phyloP scores from a whole-genome alignment of 2,329 filamentous ascomycete genomes.

The Aspergillus pseudotamarii region DNA sequence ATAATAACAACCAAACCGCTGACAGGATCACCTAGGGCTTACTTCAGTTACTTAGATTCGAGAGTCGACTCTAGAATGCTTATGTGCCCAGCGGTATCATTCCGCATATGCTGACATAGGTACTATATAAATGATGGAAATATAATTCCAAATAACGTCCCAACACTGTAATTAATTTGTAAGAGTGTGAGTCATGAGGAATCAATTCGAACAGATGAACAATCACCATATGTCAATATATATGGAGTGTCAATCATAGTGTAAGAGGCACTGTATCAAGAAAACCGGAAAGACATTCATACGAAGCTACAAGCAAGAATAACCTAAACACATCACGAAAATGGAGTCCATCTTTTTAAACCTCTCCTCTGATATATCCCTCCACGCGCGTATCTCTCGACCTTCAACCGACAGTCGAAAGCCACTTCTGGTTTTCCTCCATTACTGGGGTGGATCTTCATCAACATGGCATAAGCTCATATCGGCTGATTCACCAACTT shows the following conservation, averaged over 20 bases:
- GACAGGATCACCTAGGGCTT: too few relatives aligned
- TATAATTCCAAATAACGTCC: background rate
- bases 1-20: background rate
- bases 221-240: background rate
- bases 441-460: conserved; percentile 45
- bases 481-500: conserved; percentile 18
- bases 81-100: background rate
- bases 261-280: too few relatives aligned
- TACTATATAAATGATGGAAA: background rate
- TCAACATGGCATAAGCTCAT: conserved; percentile 35
- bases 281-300: background rate
- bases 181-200: background rate
- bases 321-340: accelerated
- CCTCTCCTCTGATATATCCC: conserved; percentile 8
- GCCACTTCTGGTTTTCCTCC: conserved; percentile 37
- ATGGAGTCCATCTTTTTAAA: conserved; percentile 2
- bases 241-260: too few relatives aligned
- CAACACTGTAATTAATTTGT: background rate
- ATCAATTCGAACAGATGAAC: background rate
- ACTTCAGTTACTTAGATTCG: background rate
- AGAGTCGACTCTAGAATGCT: background rate
- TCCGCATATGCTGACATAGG: background rate
- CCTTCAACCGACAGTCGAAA: conserved; percentile 2
- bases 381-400: conserved; percentile 17
- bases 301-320: background rate